Conservation (phyloP, 768 basidiomycete genomes). For the Arthromyces matolae region DNA sequence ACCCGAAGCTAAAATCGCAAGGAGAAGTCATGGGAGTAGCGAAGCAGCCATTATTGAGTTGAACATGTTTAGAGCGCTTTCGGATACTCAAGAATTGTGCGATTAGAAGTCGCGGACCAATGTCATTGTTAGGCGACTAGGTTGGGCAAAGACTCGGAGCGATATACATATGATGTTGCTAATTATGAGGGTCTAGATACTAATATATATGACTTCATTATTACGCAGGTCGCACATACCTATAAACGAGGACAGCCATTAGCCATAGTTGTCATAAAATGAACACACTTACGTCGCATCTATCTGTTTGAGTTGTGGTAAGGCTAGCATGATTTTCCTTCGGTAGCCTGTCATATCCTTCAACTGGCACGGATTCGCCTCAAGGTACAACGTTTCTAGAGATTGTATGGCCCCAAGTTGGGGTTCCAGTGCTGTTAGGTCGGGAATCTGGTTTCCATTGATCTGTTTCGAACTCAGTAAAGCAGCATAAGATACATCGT, state of each 20-base stretch:
- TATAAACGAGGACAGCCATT: background rate
- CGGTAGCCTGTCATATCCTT: slow-evolving; percentile 76
- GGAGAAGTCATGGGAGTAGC: too few species aligned
- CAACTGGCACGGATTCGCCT: slow-evolving; percentile 89
- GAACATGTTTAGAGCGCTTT: too few species aligned
- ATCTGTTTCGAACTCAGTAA: slow-evolving; percentile 44
- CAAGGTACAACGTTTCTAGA: slow-evolving; percentile 89
- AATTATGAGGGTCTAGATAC: too few species aligned
- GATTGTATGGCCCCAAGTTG: slow-evolving; percentile 58
- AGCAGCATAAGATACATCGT: background rate
- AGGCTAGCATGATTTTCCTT: slow-evolving; percentile 81
- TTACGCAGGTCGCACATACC: slow-evolving; percentile 14
- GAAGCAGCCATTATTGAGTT: too few species aligned
- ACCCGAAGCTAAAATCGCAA: too few species aligned
- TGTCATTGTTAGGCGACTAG: too few species aligned
- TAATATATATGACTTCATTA: too few species aligned
- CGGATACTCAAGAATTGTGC: too few species aligned
- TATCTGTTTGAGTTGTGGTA: slow-evolving; percentile 89
- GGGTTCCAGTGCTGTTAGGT: slow-evolving; percentile 61
- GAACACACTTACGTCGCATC: slow-evolving; percentile 79
- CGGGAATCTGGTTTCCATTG: slow-evolving; percentile 81
- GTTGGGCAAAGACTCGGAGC: too few species aligned
- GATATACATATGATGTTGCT: too few species aligned
- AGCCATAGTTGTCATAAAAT: background rate
- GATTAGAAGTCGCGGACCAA: too few species aligned